These are phyloP conservation scores for Starmera caribaea DNA, from an alignment of 805 yeast species.

Conservation along the genomic window DNA sequence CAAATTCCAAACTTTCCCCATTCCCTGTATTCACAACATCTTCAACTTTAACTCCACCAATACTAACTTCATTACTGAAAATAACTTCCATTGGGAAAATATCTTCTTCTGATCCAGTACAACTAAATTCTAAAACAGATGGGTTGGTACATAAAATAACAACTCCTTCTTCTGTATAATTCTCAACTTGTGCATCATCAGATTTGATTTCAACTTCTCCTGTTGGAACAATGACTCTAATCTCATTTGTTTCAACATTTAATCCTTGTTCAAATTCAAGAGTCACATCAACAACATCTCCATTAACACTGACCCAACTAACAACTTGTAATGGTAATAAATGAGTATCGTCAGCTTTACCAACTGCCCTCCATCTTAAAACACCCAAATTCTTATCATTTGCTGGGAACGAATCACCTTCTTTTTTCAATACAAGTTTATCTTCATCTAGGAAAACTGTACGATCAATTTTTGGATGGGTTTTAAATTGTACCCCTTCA, in stretches of 20 bases:
- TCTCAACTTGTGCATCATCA: constrained; percentile 45
- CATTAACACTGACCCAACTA: constrained; percentile 73
- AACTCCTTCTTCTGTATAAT: constrained; percentile 59
- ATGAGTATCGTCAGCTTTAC: constrained; percentile 45
- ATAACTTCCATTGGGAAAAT: constrained; percentile 80
- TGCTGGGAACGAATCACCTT: constrained; percentile 75
- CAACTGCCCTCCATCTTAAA: constrained; percentile 81
- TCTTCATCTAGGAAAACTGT: constrained; percentile 46
- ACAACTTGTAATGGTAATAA: constrained; percentile 63
- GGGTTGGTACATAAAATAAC: constrained; percentile 53
- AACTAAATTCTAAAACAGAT: constrained; percentile 63
- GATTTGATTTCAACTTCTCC: constrained; percentile 42
- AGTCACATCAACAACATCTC: constrained; percentile 60
- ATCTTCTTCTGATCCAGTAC: constrained; percentile 71
- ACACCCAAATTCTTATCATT: constrained; percentile 88
- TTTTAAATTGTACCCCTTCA: constrained; percentile 62
- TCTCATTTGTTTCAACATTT: constrained; percentile 34
- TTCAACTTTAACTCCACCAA: constrained; percentile 54
- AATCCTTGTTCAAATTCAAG: constrained; percentile 68
- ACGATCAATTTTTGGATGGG: constrained; percentile 95
- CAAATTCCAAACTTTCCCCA: constrained; percentile 59
- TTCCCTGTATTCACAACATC: constrained; percentile 43
- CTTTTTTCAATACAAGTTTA: constrained; percentile 67
- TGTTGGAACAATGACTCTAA: constrained; percentile 60
- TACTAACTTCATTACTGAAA: constrained; percentile 41